A percentile compares a stretch with the other conserved stretches of the same genome.
These are phyloP conservation scores for Cinnamomum chago DNA, from an alignment of 164 flowering plant species.

Conservation along the genomic window DNA sequence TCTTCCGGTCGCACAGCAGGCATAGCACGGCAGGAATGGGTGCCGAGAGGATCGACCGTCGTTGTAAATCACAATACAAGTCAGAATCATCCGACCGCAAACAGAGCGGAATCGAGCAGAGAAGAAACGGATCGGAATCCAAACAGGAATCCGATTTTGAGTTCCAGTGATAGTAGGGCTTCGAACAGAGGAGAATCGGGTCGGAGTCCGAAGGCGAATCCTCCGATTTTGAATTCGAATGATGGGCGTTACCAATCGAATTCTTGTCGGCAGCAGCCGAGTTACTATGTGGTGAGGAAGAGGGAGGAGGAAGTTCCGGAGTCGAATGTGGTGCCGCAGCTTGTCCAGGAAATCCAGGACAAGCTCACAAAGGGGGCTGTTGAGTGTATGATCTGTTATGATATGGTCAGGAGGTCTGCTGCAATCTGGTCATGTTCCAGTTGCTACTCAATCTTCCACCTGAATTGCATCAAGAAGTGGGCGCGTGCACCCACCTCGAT, in stretches of 20 bases:
- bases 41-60: constrained; percentile 49
- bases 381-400: constrained; percentile 98
- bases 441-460: constrained; percentile 84
- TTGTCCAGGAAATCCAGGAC: constrained; percentile 90
- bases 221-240: background rate
- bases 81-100: constrained; percentile 6
- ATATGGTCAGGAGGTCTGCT: constrained; percentile 82
- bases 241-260: constrained; percentile 28
- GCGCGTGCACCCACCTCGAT: constrained; percentile 88
- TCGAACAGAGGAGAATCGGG: background rate
- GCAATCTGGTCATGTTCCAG: constrained; percentile 94
- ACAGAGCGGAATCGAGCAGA: background rate
- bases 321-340: constrained; percentile 58
- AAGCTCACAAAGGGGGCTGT: constrained; percentile 66
- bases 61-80: background rate
- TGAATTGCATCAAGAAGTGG: constrained; percentile 89
- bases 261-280: constrained; percentile 8
- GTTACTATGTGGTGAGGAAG: constrained; percentile 16
- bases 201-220: background rate
- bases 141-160: constrained; percentile 1
- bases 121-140: background rate
- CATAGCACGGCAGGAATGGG: constrained; percentile 47
- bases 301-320: constrained; percentile 12
- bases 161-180: background rate
- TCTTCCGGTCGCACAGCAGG: constrained; percentile 13